Base-by-base conservation (phyloP, 768 basidiomycete species). In the Podaxis sp. region DNA sequence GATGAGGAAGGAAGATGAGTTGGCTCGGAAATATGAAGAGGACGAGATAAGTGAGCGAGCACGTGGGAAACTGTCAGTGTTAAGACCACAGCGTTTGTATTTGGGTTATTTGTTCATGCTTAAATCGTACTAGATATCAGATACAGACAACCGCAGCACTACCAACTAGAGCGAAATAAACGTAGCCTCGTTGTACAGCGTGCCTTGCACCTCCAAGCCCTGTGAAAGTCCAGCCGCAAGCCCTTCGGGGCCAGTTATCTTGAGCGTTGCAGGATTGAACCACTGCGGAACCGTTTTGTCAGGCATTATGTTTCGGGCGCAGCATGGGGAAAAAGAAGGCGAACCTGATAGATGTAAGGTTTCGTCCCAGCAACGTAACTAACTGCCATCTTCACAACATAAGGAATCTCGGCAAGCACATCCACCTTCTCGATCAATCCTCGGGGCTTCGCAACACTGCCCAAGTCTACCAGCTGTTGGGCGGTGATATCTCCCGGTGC, bases 351-450 rank as follows among this genome's bases (percentile, higher is more conserved):
- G 73, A 96, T 91, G 73, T 88, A 96, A 0, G 95, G 96, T 74
- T 96, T 95, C 22, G 93, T 94, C 44, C 93, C 92, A 42, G 95
- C 87, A 40, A 95, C 95, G 69, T 96, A 96, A 70, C 89, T 93
- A 67, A 99, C 88, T 65, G 95, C 89, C 74, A 95, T 87, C 80
- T 95, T 94, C 73, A 99, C 77, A 59, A 96, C 87, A 64, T 89
- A 88, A 11, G 97, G 97, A 66, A 97, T 93, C 79, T 99, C 96
- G 4, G 92, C 95, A 8, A 99, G 83, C 2, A 99, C 87, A 70
- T 99, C 95, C 28, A 99, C 93, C 75, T 96, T 95, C 74, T 95
- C 93, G 56, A 96, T 83, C 67, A 97, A 77, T 0, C 93, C 94
- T 42, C 85, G 86, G 13, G 87, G 86, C n/a, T 76, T 72, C 59